Percentiles rank a stretch among this genome's conserved stretches.
These are phyloP conservation scores for Miscanthus lutarioriparius DNA, from an alignment of 176 grass and related monocot genomes.

Conservation along the genomic window DNA sequence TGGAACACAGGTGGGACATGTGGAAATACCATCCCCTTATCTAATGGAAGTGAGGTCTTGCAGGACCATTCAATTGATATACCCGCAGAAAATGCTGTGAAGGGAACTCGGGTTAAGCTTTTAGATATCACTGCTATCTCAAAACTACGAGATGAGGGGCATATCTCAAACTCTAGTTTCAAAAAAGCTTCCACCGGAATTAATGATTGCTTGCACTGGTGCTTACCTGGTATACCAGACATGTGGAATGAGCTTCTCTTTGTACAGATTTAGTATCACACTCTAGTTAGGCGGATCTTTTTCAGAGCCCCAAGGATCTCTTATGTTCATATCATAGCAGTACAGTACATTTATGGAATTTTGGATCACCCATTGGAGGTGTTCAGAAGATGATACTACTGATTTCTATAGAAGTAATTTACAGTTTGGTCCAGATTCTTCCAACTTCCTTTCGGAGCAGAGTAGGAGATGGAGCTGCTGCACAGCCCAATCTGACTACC, in stretches of 20 bases:
- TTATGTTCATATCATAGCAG: neutral
- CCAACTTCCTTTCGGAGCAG: slow-evolving; percentile 9
- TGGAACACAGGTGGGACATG: slow-evolving; percentile 99
- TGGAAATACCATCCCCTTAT: slow-evolving; percentile 66
- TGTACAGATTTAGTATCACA: slow-evolving; percentile 71
- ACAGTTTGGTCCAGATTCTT: neutral
- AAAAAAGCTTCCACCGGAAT: slow-evolving; percentile 61
- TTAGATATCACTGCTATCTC: slow-evolving; percentile 92
- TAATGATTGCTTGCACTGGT: slow-evolving; percentile 97
- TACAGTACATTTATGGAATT: slow-evolving; percentile 10
- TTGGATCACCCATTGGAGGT: slow-evolving; percentile 15
- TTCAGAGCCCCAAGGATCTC: neutral
- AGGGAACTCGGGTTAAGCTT: slow-evolving; percentile 68
- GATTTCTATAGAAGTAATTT: neutral
- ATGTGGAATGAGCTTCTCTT: slow-evolving; percentile 96
- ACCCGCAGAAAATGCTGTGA: slow-evolving; percentile 59
- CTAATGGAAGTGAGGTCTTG: slow-evolving; percentile 65
- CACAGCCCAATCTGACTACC: slow-evolving; percentile 12
- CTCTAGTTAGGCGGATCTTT: neutral
- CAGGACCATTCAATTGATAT: slow-evolving; percentile 73
- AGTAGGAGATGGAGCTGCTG: slow-evolving; percentile 16
- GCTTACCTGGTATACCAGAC: slow-evolving; percentile 91
- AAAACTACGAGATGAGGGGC: slow-evolving; percentile 79
- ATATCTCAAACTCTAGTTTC: slow-evolving; percentile 76
- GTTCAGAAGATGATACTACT: slow-evolving; percentile 19